Evolutionary conservation across 2,329 filamentous ascomycete genomes (phyloP), one percentile per base, ranked within the genome.

Genomic region (Fusarium keratoplasticum): DNA sequence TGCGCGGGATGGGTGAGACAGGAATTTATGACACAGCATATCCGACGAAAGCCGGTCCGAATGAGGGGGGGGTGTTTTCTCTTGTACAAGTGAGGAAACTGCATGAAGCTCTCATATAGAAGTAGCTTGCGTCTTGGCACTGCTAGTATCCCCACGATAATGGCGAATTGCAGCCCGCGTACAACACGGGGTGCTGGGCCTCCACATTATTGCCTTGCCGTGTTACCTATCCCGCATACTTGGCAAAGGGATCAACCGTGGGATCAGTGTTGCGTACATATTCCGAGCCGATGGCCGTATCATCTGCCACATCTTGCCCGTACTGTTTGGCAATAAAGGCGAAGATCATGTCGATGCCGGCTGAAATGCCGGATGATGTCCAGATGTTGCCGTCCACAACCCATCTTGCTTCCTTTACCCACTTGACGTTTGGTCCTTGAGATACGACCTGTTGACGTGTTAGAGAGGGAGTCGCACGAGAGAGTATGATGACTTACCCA

Each of bases 371-470:
- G 0, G 89, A 89, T 2, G 87, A 87, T 0, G 88, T 90, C 90
- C 90, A 92, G 2, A 91, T 82, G 64, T 91, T 89, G 2, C 87
- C 89, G 77, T 91, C 89, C 0, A 82, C 82, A 0, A 91, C 88
- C 90, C 90, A 92, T 54, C 91, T 83, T 10, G 90, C 90, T 50
- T 84, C 82, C 0, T 83, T 79, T 18, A 89, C 81, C 91, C 91
- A 93, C 0, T 86, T 79, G 1, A 89, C 86, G 0, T 84, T 81
- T 0, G 84, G 81, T 0, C 87, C 83, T 18, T 83, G 77, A 0
- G 81, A 76, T 9, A 80, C 83, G 2, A 86, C 80, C 81, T 82
- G 3, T 4, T 3, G 8, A 9, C 9, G 6, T 22, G 13, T 71
- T n/a, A 78, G 63, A 10, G 1, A 4, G 3, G 18, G 22, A 9